Evolutionary conservation across 2,329 filamentous ascomycete species (phyloP).

Genomic region (Diaporthe humulicola): DNA sequence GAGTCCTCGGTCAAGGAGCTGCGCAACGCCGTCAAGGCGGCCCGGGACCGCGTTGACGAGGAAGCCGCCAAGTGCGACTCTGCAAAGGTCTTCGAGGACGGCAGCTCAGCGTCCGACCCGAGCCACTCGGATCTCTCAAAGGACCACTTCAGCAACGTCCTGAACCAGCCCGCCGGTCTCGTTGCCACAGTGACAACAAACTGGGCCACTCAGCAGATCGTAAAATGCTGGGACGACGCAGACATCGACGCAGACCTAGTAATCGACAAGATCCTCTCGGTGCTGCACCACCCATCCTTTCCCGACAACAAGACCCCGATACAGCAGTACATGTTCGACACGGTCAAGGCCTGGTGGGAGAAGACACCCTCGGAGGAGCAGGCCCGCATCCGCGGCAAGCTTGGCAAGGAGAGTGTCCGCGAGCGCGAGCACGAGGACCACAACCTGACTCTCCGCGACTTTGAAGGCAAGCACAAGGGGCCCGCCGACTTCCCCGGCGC

Average conservation of each 20-base stretch:
- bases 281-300: slow-evolving; percentile 78
- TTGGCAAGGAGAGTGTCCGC: slow-evolving; percentile 47
- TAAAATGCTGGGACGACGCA: slow-evolving; percentile 78
- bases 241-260: slow-evolving; percentile 73
- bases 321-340: slow-evolving; percentile 76
- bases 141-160: slow-evolving; percentile 70
- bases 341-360: slow-evolving; percentile 71
- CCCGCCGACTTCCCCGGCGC: slow-evolving; percentile 48
- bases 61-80: slow-evolving; percentile 47
- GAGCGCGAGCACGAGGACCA: slow-evolving; percentile 48
- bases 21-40: slow-evolving; percentile 47
- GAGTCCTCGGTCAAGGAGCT: slow-evolving; percentile 49
- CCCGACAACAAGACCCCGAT: slow-evolving; percentile 63
- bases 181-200: slow-evolving; percentile 71
- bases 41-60: slow-evolving; percentile 48
- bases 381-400: slow-evolving; percentile 43
- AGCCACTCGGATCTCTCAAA: slow-evolving; percentile 72
- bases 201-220: slow-evolving; percentile 75
- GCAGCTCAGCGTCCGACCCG: slow-evolving; percentile 62
- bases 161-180: slow-evolving; percentile 68
- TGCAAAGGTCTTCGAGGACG: slow-evolving; percentile 45
- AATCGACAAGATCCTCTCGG: slow-evolving; percentile 70
- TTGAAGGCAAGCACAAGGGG: slow-evolving; percentile 44
- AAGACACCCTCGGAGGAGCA: slow-evolving; percentile 41
- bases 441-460: slow-evolving; percentile 45